Evolutionary conservation across 2,329 filamentous ascomycete genomes (phyloP), one percentile per base, ranked within the genome.

Genomic region (Penicillium sp.): DNA sequence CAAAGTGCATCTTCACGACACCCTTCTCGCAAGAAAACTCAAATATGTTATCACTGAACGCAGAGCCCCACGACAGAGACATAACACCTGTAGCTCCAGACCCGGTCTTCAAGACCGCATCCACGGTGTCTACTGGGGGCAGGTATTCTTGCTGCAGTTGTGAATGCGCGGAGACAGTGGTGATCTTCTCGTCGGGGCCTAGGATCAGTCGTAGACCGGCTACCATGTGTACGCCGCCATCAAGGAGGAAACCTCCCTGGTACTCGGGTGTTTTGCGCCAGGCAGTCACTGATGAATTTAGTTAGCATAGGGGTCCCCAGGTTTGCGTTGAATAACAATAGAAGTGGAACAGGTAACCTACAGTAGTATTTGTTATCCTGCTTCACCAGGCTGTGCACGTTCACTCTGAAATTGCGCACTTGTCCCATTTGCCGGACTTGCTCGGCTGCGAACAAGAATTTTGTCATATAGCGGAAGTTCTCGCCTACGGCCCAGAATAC

Each of bases 191-290:
- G 6, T 76, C 67, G 1, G 71, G 57, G 42, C 80, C 74, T 4
- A 86, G 70, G 55, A 86, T 65, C 42, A 82, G 61, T 23, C 84
- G 73, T 37, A 83, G 75, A 2, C 72, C 82, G 26, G 84, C 83
- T 31, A 82, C 69, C 57, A 81, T 81, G 62, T 86, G 84, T 16
- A 86, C 80, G 2, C 84, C 84, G 3, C 81, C 83, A 57, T 87
- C 84, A 1, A 87, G 76, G 46, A 87, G 62, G 59, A 86, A 86
- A 1, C 84, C 84, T 21, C 84, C 84, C 65, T 86, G 83, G 63
- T 85, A 80, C 31, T 77, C 76, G 0, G 84, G 83, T 16, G 65
- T 76, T 67, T 85, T 84, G 39, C 84, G 80, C 84, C 84, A 86
- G 19, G 75, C 69, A 1, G 83, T 62, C 42, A 63, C 61, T 65